A percentile compares a stretch with the other conserved stretches of the same genome.
Evolutionary conservation across 345 rosid genomes (phyloP).

Genomic region (Nephelium lappaceum): DNA sequence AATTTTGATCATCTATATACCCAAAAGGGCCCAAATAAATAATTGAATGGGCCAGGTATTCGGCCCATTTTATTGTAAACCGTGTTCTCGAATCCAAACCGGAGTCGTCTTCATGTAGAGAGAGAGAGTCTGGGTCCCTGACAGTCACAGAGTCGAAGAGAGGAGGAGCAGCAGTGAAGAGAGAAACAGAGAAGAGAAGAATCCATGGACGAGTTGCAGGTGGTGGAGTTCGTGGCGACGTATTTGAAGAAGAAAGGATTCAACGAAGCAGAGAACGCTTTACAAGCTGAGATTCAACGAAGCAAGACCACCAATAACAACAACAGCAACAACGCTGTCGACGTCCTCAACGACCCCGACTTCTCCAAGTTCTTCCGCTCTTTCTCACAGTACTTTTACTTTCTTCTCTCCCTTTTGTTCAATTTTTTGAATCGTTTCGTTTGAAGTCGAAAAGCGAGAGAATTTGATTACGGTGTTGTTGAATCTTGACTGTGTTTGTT

Average conservation of each 20-base stretch:
- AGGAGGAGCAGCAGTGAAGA: neutral
- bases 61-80: no score
- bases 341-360: conserved; percentile 68
- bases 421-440: neutral
- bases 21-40: no score
- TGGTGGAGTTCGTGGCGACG: conserved; percentile 60
- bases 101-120: no score
- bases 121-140: no score
- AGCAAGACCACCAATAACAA: conserved; percentile 33
- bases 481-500: neutral
- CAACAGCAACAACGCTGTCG: conserved; percentile 31
- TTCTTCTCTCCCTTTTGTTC: neutral
- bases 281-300: conserved; percentile 67
- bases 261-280: conserved; percentile 57
- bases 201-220: conserved; percentile 58
- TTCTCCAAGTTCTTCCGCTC: conserved; percentile 73
- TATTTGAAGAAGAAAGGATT: conserved; percentile 95
- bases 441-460: neutral
- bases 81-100: no score
- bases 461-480: neutral
- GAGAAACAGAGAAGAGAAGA: neutral
- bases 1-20: no score
- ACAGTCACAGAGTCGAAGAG: neutral
- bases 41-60: no score
- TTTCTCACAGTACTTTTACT: conserved; percentile 57